These are phyloP conservation scores for Davidsoniella australis DNA, from an alignment of 2,329 filamentous ascomycete genomes.

Conservation along the genomic window DNA sequence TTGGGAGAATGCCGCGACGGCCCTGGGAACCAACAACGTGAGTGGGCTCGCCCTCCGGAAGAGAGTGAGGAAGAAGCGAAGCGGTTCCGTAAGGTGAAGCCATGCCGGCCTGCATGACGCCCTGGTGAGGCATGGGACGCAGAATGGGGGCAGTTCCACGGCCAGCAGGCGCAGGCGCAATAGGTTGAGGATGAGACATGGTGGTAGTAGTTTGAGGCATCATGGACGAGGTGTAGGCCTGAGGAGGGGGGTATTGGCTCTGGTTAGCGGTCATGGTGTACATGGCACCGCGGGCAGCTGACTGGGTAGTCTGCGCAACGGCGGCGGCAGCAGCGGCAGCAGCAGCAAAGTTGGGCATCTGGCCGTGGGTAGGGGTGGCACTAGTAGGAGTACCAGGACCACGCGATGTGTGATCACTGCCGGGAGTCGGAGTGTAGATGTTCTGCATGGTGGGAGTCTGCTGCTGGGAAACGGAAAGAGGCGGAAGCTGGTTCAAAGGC, in stretches of 20 bases:
- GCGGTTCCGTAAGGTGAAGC: constrained; percentile 38
- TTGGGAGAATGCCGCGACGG: constrained; percentile 76
- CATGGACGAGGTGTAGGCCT: constrained; percentile 42
- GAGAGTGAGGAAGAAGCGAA: constrained; percentile 32
- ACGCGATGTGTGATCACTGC: constrained; percentile 9
- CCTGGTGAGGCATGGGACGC: constrained; percentile 55
- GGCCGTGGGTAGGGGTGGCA: constrained; percentile 8
- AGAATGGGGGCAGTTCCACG: constrained; percentile 40
- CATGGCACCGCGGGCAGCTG: constrained; percentile 29
- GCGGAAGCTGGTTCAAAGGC: constrained; percentile 11
- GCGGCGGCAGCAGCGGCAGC: constrained; percentile 7
- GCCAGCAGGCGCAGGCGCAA: constrained; percentile 51
- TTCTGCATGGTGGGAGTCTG: constrained; percentile 12
- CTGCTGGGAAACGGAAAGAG: constrained; percentile 11
- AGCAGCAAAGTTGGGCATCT: constrained; percentile 12
- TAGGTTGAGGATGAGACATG: constrained; percentile 56
- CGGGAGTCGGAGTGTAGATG: constrained; percentile 8
- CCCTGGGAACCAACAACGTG: constrained; percentile 94
- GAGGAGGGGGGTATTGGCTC: constrained; percentile 36
- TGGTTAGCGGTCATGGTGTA: constrained; percentile 32
- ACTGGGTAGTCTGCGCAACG: constrained; percentile 24
- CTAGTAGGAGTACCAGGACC: constrained; percentile 11
- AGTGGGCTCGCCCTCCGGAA: constrained; percentile 49
- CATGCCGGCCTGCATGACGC: constrained; percentile 37
- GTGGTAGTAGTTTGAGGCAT: constrained; percentile 50